Evolutionary conservation across 805 yeast species (phyloP), one percentile per base, ranked within the genome.

Genomic region (Ogataea thermomethanolica): DNA sequence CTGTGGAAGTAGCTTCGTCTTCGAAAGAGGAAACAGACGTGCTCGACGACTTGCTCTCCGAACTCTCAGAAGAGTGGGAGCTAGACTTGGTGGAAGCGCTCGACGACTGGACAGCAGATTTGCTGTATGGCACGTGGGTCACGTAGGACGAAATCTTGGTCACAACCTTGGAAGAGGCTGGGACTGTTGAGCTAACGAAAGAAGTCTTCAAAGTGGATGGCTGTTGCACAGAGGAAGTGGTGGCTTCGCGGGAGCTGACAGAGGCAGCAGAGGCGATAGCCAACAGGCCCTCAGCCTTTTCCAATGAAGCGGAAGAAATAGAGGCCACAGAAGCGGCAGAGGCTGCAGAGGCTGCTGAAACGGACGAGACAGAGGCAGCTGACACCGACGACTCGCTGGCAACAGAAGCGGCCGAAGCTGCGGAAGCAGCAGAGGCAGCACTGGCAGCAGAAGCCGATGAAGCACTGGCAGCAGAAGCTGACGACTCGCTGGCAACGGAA

Each of bases 151-250:
- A 29, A 5, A 12, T 23, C 32, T 25, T 22, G 12, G 41, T 21
- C n/a, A 22, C 33, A 8, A 17, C 31, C 15, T 17, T 35, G 11
- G 51, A 37, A 22, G 51, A 37, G 25, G 48, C 7, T 20, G 37
- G 41, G 15, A 35, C 37, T 32, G 49, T 17, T 1, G 50, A 35
- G 12, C 62, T 48, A 9, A 59, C 27, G 25, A 61, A 53, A 25
- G 63, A 53, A 40, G 59, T 56, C 45, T 61, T 65, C 12, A 70
- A 64, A 33, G 76, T 71, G 38, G 69, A 59, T 20, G 74, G 24
- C 47, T 48, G 27, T 8, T 49, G 39, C 10, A 37, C 42, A 9
- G 67, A 49, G 33, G 54, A 46, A 29, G 57, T 53, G 11, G 64
- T 43, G 7, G 35, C 39, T 9, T 37, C 53, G 24, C 48, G 44